Evolutionary conservation across 768 basidiomycete species (phyloP).

Genomic region (Leccinum variicolor): DNA sequence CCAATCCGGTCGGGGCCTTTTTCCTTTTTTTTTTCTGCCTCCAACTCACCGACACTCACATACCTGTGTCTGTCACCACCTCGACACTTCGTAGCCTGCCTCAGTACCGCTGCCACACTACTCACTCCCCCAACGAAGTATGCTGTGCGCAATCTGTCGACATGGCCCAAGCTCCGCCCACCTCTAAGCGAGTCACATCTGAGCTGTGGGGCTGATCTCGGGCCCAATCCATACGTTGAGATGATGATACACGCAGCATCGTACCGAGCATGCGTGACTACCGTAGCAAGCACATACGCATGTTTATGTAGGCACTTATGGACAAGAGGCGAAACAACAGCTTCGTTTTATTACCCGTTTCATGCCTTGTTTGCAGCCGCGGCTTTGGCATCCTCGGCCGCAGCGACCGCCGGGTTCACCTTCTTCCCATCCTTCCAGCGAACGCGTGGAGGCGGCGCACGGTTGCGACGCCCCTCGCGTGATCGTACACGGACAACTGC

Average conservation of each 20-base stretch:
- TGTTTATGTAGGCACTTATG: background rate
- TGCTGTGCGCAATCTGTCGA: background rate
- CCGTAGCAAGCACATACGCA: background rate
- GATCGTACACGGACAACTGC: conserved; percentile 97
- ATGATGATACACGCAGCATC: background rate
- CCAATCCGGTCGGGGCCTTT: background rate
- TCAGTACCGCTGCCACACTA: background rate
- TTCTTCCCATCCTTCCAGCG: conserved; percentile 96
- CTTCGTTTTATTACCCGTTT: conserved; percentile 18
- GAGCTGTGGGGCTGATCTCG: background rate
- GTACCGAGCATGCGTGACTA: background rate
- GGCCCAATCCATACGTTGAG: background rate
- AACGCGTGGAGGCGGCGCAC: conserved; percentile 92
- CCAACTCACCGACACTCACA: too few species aligned
- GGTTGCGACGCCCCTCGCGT: conserved; percentile 92
- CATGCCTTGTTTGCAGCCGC: conserved; percentile 50
- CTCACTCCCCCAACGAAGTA: background rate
- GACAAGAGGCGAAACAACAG: conserved; percentile 1
- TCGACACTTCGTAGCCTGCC: background rate
- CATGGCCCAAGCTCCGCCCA: background rate
- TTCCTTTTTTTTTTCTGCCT: background rate
- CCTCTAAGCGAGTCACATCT: background rate
- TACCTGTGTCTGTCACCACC: background rate
- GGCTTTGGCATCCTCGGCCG: conserved; percentile 85
- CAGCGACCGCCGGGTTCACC: conserved; percentile 93